These are phyloP conservation scores for Phytopythium vexans DNA, from an alignment of 352 stramenopile species.

Conservation along the genomic window DNA sequence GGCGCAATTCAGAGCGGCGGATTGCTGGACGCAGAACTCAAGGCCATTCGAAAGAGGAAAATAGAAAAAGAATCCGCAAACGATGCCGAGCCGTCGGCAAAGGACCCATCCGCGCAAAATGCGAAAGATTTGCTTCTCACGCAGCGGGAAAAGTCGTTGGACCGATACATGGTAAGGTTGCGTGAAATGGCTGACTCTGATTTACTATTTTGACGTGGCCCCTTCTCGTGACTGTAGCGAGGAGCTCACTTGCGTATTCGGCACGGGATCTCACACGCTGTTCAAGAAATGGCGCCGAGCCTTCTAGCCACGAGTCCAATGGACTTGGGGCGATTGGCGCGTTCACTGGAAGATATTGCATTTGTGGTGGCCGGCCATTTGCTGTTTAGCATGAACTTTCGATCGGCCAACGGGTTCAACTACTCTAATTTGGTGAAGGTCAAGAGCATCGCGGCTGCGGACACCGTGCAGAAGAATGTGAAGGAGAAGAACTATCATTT, in stretches of 20 bases:
- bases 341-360: conserved; percentile 68
- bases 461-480: conserved; percentile 61
- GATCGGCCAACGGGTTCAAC: conserved; percentile 72
- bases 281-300: conserved; percentile 27
- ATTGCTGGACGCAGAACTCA: conserved; percentile 33
- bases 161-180: conserved; percentile 69
- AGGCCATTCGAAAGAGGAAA: conserved; percentile 18
- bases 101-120: conserved; percentile 12
- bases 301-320: conserved; percentile 22
- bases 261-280: conserved; percentile 39
- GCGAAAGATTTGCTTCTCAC: conserved; percentile 33
- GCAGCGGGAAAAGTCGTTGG: conserved; percentile 57
- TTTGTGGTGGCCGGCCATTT: conserved; percentile 72
- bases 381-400: conserved; percentile 83
- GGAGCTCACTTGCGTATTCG: conserved; percentile 60
- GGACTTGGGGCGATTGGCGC: conserved; percentile 37
- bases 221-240: conserved; percentile 32
- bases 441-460: conserved; percentile 70
- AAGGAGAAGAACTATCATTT: conserved; percentile 86
- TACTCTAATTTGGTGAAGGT: conserved; percentile 75
- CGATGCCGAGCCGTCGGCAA: conserved; percentile 7
- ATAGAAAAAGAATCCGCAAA: conserved; percentile 1
- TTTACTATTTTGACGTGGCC: conserved; percentile 2
- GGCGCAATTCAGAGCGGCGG: conserved; percentile 57
- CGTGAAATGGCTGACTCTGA: neutral